These are phyloP conservation scores for Suhomyces chickasaworum DNA, from an alignment of 1,139 yeast genomes.

Conservation along the genomic window DNA sequence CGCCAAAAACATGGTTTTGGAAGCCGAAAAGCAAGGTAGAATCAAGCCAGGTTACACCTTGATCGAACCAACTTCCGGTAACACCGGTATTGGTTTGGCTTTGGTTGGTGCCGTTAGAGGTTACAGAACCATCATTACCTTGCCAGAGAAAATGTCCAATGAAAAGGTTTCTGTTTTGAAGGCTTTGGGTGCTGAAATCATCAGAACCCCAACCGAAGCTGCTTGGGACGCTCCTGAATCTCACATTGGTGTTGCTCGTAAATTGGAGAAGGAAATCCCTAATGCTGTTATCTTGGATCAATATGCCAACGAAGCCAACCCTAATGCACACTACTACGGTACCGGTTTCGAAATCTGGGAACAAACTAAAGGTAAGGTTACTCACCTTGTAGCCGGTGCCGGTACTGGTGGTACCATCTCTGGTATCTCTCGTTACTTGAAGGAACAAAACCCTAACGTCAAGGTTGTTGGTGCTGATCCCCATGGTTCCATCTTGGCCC, in stretches of 20 bases:
- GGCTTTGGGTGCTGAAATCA: constrained; percentile 89
- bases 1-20: constrained; percentile 71
- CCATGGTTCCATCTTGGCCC: constrained; percentile 81
- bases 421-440: constrained; percentile 77
- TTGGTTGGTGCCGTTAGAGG: constrained; percentile 86
- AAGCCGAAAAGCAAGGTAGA: constrained; percentile 77
- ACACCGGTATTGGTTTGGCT: constrained; percentile 88
- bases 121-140: constrained; percentile 82
- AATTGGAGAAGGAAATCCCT: constrained; percentile 81
- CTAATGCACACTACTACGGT: constrained; percentile 80
- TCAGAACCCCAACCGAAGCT: constrained; percentile 90
- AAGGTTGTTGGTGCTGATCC: constrained; percentile 83
- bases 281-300: constrained; percentile 86
- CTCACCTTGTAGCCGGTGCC: constrained; percentile 85
- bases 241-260: constrained; percentile 85
- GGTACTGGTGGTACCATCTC: constrained; percentile 87
- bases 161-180: constrained; percentile 87
- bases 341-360: constrained; percentile 88
- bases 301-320: constrained; percentile 77
- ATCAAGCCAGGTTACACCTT: constrained; percentile 85
- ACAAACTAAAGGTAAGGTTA: constrained; percentile 72
- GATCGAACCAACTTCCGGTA: constrained; percentile 89
- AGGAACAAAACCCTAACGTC: constrained; percentile 66
- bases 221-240: constrained; percentile 94
- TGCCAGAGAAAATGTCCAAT: constrained; percentile 92